These are phyloP conservation scores for Saururus chinensis DNA, from an alignment of 164 flowering plant species.

Conservation along the genomic window DNA sequence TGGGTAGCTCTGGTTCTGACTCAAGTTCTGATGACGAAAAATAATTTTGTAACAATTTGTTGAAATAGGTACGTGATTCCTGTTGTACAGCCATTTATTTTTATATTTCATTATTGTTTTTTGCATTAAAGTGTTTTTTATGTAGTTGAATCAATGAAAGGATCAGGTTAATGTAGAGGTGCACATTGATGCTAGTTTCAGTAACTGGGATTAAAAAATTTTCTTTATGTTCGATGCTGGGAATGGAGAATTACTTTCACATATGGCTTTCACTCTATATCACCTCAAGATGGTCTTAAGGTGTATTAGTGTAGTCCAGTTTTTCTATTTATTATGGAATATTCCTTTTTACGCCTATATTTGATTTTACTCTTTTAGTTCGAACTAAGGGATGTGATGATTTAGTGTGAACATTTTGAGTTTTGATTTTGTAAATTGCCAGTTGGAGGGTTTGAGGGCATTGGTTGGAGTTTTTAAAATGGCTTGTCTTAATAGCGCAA, in stretches of 20 bases:
- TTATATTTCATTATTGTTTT: background rate
- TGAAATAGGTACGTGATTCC: background rate
- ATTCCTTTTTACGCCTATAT: background rate
- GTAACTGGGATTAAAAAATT: too few relatives aligned
- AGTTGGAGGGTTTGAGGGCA: too few relatives aligned
- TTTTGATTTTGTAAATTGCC: too few relatives aligned
- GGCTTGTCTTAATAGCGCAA: too few relatives aligned
- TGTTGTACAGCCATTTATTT: background rate
- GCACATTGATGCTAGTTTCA: too few relatives aligned
- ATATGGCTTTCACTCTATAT: too few relatives aligned
- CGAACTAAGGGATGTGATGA: too few relatives aligned
- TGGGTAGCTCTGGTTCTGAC: slow-evolving; percentile 9
- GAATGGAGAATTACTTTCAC: too few relatives aligned
- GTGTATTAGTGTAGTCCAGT: background rate
- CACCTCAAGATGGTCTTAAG: background rate
- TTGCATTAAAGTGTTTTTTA: background rate
- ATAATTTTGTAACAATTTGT: slow-evolving; percentile 4
- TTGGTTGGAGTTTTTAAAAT: too few relatives aligned
- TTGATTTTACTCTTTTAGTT: background rate
- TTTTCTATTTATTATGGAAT: too few relatives aligned
- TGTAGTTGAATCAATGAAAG: background rate
- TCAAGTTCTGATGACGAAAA: slow-evolving; percentile 51
- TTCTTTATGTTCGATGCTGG: background rate
- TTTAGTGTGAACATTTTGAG: too few relatives aligned
- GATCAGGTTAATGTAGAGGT: too few relatives aligned